Percentiles rank a stretch among this genome's conserved stretches.
Evolutionary conservation across 192 early-diverging fungal genomes (phyloP).

Genomic region (Phycomyces blakesleeanus): DNA sequence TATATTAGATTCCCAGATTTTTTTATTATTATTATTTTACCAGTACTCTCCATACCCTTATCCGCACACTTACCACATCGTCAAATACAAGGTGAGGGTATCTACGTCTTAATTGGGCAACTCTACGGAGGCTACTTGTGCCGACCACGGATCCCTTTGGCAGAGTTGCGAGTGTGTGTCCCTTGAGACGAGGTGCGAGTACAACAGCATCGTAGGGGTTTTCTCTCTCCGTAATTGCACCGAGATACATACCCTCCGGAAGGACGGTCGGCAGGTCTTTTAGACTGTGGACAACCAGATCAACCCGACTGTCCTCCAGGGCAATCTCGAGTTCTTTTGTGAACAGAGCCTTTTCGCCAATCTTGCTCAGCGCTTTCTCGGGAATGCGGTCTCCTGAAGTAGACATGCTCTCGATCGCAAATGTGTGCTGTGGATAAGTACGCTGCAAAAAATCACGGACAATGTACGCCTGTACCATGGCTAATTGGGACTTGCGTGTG

Average conservation of each 20-base stretch:
- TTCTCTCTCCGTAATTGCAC: constrained; percentile 81
- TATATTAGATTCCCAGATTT: too few relatives aligned
- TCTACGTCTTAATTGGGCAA: constrained; percentile 75
- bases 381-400: constrained; percentile 81
- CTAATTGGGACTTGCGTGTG: constrained; percentile 83
- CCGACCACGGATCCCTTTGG: constrained; percentile 77
- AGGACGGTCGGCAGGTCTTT: constrained; percentile 91
- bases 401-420: constrained; percentile 58
- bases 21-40: too few relatives aligned
- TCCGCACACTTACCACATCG: constrained; percentile 73
- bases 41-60: too few relatives aligned
- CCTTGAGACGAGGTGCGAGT: constrained; percentile 25
- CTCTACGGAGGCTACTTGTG: constrained; percentile 82
- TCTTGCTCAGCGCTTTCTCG: constrained; percentile 79
- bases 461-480: constrained; percentile 78
- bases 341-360: constrained; percentile 88
- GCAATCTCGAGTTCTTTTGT: constrained; percentile 89
- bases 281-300: constrained; percentile 90
- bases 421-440: constrained; percentile 38
- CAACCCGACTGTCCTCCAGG: constrained; percentile 59
- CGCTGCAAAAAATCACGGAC: constrained; percentile 55
- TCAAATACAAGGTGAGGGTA: constrained; percentile 75
- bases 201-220: constrained; percentile 89
- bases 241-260: constrained; percentile 77
- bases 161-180: constrained; percentile 54